Conservation (phyloP, 352 stramenopile species). For the Globisporangium parvum region DNA sequence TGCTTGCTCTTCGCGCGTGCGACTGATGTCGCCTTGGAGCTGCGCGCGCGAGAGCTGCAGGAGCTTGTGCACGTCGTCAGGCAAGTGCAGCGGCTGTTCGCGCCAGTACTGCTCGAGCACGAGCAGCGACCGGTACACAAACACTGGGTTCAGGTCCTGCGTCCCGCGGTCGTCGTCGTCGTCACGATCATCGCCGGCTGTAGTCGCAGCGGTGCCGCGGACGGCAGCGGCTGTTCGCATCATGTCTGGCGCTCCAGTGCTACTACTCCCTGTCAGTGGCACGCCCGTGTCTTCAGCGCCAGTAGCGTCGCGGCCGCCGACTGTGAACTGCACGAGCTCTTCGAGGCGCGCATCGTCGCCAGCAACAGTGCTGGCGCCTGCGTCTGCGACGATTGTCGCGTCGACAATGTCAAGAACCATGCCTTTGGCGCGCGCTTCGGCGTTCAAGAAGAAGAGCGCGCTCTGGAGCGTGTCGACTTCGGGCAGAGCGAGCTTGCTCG, state of each 20-base stretch:
- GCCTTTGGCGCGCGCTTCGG: slow-evolving; percentile 2
- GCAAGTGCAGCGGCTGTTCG: slow-evolving; percentile 9
- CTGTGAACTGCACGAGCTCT: slow-evolving; percentile 13
- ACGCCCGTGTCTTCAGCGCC: background rate
- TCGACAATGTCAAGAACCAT: background rate
- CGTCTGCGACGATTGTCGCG: background rate
- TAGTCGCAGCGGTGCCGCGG: background rate
- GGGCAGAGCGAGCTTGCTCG: background rate
- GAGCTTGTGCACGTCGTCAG: slow-evolving; percentile 8
- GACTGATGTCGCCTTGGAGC: slow-evolving; percentile 5
- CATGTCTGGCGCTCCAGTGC: too few species aligned
- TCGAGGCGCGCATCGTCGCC: slow-evolving; percentile 8
- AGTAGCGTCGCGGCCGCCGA: background rate
- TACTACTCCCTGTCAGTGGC: too few species aligned
- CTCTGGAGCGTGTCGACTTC: slow-evolving; percentile 4
- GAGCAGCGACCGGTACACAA: slow-evolving; percentile 12
- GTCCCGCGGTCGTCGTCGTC: background rate
- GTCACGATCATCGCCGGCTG: background rate
- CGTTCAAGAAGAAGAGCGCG: background rate
- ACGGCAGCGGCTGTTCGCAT: too few species aligned
- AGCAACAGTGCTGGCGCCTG: background rate
- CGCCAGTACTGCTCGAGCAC: slow-evolving; percentile 17
- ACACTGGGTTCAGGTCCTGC: background rate
- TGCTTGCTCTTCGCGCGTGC: background rate
- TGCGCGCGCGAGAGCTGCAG: slow-evolving; percentile 12